Evolutionary conservation across 768 basidiomycete species (phyloP), one percentile per base, ranked within the genome.

Genomic region (Tricholoma saponaceum): DNA sequence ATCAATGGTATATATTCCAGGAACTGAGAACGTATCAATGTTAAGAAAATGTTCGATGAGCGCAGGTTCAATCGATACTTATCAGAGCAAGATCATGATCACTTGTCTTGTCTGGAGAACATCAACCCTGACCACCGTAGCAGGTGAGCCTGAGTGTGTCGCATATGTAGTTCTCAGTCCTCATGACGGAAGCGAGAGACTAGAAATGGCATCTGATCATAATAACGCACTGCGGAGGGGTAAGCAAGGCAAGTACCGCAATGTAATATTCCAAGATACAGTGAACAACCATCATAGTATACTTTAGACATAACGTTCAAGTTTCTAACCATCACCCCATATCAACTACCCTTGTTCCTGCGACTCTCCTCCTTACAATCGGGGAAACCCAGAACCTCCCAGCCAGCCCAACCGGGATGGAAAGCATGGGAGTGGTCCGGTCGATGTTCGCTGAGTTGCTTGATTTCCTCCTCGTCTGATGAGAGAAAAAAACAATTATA

Each of bases 341-440:
- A 37, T 37, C 35, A 10, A 13, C 13, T 14, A 4, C 3, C 4
- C 4, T 37, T 5, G 16, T 37, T 16, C 14, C 30, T 30, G 8
- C 8, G 30, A 6, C 10, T 37, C 35, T 37, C 13, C 5, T 37
- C 16, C 62, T 72, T 67, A 73, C 81, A 79, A 65, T 85, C 82
- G 26, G 77, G 76, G 79, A 88, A 85, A 9, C 85, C 84, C 43
- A 88, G 78, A 58, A 61, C 65, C 57, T 85, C 85, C 73, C 79
- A 86, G 56, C 83, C 83, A 47, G 84, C 82, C 85, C 83, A 87
- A 55, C 69, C 66, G 10, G 86, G 85, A 62, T 80, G 78, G 72
- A 85, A 88, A 52, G 79, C 84, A 56, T 86, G 81, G 81, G 85
- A 85, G 67, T 83, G 81, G 77, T 81, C 73, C 87, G 82, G 72